These are phyloP conservation scores for Styphnolobium japonicum DNA, from an alignment of 306 rosid genomes.

Conservation along the genomic window DNA sequence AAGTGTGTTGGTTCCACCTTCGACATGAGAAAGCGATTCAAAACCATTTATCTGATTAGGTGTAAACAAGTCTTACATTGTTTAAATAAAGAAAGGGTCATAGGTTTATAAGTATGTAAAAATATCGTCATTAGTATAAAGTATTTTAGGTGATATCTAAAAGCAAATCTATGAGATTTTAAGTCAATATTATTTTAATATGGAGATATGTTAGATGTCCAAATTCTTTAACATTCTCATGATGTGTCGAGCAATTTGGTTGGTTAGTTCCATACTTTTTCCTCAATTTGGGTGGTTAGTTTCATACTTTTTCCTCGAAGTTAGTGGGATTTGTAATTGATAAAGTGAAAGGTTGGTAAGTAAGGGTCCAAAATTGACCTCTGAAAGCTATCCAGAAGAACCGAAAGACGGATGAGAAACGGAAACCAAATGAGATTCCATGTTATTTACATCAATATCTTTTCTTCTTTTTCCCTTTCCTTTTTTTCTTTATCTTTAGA, in stretches of 20 bases:
- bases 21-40: not conserved
- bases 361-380: not conserved
- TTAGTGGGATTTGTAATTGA: not conserved
- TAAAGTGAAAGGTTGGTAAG: not conserved
- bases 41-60: not conserved
- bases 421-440: not conserved
- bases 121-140: too few relatives aligned
- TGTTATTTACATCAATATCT: not conserved
- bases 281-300: not conserved
- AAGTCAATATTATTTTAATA: too few relatives aligned
- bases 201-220: too few relatives aligned
- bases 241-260: too few relatives aligned
- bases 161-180: too few relatives aligned
- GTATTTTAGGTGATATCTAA: too few relatives aligned
- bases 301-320: not conserved
- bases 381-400: not conserved
- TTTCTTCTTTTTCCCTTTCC: not conserved
- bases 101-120: too few relatives aligned
- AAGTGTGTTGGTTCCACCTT: conserved; percentile 37
- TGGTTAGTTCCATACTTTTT: too few relatives aligned
- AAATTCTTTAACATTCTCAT: too few relatives aligned
- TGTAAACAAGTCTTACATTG: too few relatives aligned
- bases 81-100: too few relatives aligned
- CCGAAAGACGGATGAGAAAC: not conserved
- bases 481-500: not conserved